Base-by-base conservation (phyloP, 495 filamentous ascomycete genomes). In the Alectoria sarmentosa region DNA sequence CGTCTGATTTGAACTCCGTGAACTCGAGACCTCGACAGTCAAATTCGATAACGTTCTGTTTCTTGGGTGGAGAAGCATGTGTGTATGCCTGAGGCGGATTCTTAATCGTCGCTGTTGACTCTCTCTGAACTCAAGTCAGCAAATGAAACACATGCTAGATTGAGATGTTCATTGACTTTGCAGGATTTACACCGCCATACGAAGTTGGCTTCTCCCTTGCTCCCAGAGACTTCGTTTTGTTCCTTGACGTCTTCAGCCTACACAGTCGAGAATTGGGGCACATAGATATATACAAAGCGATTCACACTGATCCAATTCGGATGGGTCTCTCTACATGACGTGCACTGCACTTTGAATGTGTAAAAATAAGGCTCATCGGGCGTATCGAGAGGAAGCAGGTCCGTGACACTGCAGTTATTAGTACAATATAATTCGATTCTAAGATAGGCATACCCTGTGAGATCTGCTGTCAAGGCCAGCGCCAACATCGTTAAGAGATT, bases 111-210 rank as follows among this genome's bases (percentile, higher is more conserved):
- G 86, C 88, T 41, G 83, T 84, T 65, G 87, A 83, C 67, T 86
- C 84, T 74, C 84, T 81, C 85, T 87, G 60, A 32, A 3, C 15
- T 14, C 30, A 59, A 54, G 42, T 55, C 58, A 62, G 58, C 42
- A 34, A 48, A 11, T 28, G 8, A n/a, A 3, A 9, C 23, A 58
- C 9, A 58, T 38, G n/a, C 14, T 21, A 2, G 13, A 21, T 34
- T 26, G 41, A 42, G 15, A 26, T 23, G 61, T 6, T 26, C 26
- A 56, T 26, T 8, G 26, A 90, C 90, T 79, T 85, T 87, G 83
- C 91, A 98, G 68, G 90, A 88, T 74, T 91, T 96, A 81, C 94
- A 98, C 72, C 85, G 90, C 93, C 93, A 98, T 56, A 98, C 94
- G 73, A 98, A 96, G 76, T 96, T 96, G 13, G 94, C 95, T 76